These are phyloP conservation scores for Wallacemonas sp. DNA, from an alignment of 208 protist genomes.

Conservation along the genomic window DNA sequence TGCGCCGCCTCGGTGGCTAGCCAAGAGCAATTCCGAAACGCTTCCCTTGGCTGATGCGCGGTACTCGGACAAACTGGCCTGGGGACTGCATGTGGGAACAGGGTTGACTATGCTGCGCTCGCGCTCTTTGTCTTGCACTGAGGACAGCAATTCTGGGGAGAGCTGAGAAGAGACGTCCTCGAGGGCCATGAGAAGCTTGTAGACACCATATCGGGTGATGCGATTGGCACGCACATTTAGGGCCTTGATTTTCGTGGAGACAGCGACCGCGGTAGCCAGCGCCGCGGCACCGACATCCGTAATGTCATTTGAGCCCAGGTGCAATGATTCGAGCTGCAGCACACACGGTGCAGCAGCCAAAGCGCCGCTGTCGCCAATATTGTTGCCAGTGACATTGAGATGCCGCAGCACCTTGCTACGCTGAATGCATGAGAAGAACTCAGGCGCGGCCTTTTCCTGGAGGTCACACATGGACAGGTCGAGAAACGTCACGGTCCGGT, in stretches of 20 bases:
- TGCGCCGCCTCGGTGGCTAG: not conserved
- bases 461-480: conserved; percentile 67
- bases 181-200: conserved; percentile 39
- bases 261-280: conserved; percentile 29
- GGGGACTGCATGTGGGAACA: too few species aligned
- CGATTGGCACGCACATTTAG: conserved; percentile 57
- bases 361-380: conserved; percentile 54
- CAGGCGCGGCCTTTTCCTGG: conserved; percentile 29
- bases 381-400: conserved; percentile 51
- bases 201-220: conserved; percentile 42
- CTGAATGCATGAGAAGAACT: conserved; percentile 51
- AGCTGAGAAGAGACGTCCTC: conserved; percentile 27
- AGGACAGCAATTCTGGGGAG: conserved; percentile 13
- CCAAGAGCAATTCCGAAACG: not conserved
- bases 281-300: conserved; percentile 39
- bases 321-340: conserved; percentile 49
- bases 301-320: conserved; percentile 57
- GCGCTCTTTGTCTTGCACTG: conserved; percentile 3
- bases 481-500: conserved; percentile 46
- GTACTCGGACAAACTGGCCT: not conserved
- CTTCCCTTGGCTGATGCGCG: not conserved
- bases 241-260: conserved; percentile 46
- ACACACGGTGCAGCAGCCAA: conserved; percentile 42
- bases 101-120: not conserved
- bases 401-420: conserved; percentile 45